Evolutionary conservation across 2,329 filamentous ascomycete species (phyloP), one percentile per base, ranked within the genome.

Genomic region (Aspergillus calidoustus): DNA sequence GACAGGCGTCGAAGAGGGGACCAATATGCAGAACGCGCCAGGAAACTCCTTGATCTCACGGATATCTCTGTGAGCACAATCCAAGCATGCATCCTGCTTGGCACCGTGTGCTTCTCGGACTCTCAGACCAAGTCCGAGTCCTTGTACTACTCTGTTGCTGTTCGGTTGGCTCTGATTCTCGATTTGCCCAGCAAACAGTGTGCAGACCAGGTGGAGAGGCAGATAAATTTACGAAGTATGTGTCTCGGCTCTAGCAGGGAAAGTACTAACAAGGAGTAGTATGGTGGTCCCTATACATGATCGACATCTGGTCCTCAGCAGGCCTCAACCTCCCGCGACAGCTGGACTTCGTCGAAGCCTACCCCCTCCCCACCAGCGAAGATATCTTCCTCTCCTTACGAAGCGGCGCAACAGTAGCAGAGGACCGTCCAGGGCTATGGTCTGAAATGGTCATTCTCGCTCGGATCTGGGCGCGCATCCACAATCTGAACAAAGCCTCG

Each of bases 281-380:
- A 6, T 80, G 76, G 75, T 79, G 77, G 78, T 72, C 75, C 2
- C 65, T 79, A 1, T 77, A 72, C 62, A 79, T 80, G 77, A 76
- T 78, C 49, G 78, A 80, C 55, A 71, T 76, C 19, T 80, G 77
- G 78, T 77, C 72, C 9, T 75, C 76, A 2, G 69, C 73, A 11
- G 77, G 76, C 2, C 67, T 79, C 3, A 68, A 73, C 4, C 64
- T 78, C 9, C 75, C 76, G 9, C 70, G 74, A 13, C 71, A 75
- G 54, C 68, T 79, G 31, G 51, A 61, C 11, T 69, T 66, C 7
- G 53, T 64, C 1, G 65, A 71, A 13, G 60, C 71, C 17, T 59
- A 76, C 1, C 72, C 74, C 0, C 67, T 77, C 9, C 78, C 79
- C 0, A 75, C 78, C 61, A 72, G 78, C 15, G 78, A 81, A 50